Percentiles rank a stretch among this genome's conserved stretches.
Evolutionary conservation across 2,329 filamentous ascomycete species (phyloP).

Genomic region (Trichoderma simmonsii): DNA sequence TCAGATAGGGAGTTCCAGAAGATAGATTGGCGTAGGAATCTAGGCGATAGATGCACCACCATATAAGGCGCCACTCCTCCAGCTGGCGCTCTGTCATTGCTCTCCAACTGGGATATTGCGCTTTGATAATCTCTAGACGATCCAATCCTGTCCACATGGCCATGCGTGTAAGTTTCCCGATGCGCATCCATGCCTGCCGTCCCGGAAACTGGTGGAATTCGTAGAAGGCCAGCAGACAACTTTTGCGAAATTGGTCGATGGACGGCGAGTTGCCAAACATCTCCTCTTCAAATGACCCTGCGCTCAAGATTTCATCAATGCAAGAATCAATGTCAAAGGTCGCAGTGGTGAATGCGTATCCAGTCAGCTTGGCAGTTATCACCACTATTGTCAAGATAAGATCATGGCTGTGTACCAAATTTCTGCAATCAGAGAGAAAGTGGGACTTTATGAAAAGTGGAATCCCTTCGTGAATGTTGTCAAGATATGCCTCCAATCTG

Average conservation of each 20-base stretch:
- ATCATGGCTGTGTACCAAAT: not conserved
- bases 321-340: not conserved
- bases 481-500: not conserved
- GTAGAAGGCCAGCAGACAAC: slow-evolving; percentile 18
- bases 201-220: slow-evolving; percentile 23
- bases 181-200: slow-evolving; percentile 22
- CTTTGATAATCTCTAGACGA: not conserved
- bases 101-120: not conserved
- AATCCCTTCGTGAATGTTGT: not conserved
- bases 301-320: not conserved
- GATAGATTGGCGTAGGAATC: not conserved
- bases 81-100: not conserved
- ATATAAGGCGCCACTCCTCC: not conserved
- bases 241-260: not conserved
- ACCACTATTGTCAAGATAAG: not conserved
- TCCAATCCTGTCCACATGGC: slow-evolving; percentile 11
- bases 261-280: not conserved
- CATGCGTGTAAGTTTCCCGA: slow-evolving; percentile 17
- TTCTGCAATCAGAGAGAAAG: not conserved
- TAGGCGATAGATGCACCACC: not conserved
- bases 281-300: not conserved
- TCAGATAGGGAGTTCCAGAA: not conserved
- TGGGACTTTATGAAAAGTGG: not conserved
- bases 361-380: not conserved
- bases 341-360: not conserved